These are phyloP conservation scores for Podospora pseudocomata DNA, from an alignment of 495 filamentous ascomycete species.

Conservation along the genomic window DNA sequence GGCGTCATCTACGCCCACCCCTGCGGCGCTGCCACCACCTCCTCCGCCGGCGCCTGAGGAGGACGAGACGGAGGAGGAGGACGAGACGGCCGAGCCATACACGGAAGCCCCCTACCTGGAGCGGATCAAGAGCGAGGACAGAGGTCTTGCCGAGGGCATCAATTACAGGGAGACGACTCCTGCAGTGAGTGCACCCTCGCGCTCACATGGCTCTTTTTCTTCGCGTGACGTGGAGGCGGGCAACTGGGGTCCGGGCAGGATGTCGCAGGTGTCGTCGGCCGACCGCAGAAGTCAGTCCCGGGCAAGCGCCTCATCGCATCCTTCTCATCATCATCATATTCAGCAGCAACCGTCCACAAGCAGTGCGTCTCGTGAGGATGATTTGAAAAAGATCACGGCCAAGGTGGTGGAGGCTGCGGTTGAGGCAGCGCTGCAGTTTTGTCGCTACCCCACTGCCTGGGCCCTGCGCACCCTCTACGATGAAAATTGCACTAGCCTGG, in stretches of 20 bases:
- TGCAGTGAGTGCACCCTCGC: conserved; percentile 12
- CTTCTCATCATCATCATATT: neutral
- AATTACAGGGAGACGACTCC: conserved; percentile 4
- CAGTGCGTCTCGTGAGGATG: conserved; percentile 23
- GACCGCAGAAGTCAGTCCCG: conserved; percentile 25
- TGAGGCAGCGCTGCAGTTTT: conserved; percentile 46
- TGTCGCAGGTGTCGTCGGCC: conserved; percentile 16
- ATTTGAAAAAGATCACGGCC: conserved; percentile 33
- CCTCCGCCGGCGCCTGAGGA: conserved; percentile 27
- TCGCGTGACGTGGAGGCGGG: conserved; percentile 26
- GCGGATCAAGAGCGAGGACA: conserved; percentile 12
- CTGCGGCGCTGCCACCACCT: conserved; percentile 21
- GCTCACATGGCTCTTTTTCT: conserved; percentile 22
- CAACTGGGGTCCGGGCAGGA: conserved; percentile 17
- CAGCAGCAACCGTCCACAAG: conserved; percentile 10
- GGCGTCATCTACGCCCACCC: conserved; percentile 19
- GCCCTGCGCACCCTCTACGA: conserved; percentile 53
- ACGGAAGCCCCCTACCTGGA: conserved; percentile 5
- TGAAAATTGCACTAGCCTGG: conserved; percentile 40
- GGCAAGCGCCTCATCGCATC: conserved; percentile 25
- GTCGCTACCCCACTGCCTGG: conserved; percentile 53
- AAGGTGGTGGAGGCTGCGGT: conserved; percentile 40
- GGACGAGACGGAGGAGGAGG: conserved; percentile 34
- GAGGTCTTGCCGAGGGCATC: neutral
- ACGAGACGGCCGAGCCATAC: conserved; percentile 23